Conservation (phyloP, 345 rosid species). For the Eucalyptus erythrocorys region DNA sequence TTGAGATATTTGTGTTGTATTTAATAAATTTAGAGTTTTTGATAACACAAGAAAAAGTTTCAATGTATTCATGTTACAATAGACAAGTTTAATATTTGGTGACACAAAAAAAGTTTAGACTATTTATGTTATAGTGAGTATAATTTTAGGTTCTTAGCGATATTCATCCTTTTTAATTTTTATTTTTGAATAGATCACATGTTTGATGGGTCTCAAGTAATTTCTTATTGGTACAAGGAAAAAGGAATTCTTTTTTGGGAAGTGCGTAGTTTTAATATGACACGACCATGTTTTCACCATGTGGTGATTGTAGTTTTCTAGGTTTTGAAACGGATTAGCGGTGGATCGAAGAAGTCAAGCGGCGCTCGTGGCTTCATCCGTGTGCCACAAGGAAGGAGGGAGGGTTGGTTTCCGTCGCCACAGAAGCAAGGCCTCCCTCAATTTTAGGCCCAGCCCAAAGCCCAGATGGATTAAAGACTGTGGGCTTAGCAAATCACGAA, state of each 20-base stretch:
- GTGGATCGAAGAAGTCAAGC: not conserved
- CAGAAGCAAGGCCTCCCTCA: not conserved
- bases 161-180: not conserved
- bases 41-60: fast-evolving
- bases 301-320: not conserved
- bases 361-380: not conserved
- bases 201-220: not conserved
- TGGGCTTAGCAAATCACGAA: not conserved
- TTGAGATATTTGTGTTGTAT: too few species aligned
- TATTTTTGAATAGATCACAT: not conserved
- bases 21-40: too few species aligned
- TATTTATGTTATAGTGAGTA: too few species aligned
- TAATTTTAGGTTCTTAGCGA: not conserved
- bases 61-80: fast-evolving
- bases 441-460: not conserved
- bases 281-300: not conserved
- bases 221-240: not conserved
- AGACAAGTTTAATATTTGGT: too few species aligned
- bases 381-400: not conserved
- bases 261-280: not conserved
- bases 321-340: not conserved
- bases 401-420: not conserved
- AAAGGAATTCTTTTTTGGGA: not conserved
- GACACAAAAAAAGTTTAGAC: not conserved
- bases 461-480: not conserved